A percentile compares a stretch with the other conserved stretches of the same genome.
These are phyloP conservation scores for Oemleria cerasiformis DNA, from an alignment of 306 rosid genomes.

Conservation along the genomic window DNA sequence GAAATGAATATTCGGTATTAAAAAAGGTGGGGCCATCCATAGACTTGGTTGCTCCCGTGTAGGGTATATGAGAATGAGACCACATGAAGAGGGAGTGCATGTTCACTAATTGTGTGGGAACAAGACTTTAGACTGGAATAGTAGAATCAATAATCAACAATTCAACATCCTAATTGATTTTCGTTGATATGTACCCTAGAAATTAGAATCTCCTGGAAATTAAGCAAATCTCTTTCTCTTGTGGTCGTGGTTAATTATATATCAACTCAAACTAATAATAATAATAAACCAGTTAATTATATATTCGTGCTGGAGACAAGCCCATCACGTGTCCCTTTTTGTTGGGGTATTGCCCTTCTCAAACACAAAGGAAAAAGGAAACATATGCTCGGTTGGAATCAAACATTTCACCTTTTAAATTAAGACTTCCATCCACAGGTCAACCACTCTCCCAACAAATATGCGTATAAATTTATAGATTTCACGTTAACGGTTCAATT, in stretches of 20 bases:
- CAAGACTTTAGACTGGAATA: no score
- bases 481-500: no score
- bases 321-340: slow-evolving; percentile 41
- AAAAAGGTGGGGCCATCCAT: no score
- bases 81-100: slow-evolving; percentile 7
- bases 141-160: no score
- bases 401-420: slow-evolving; percentile 25
- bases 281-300: slow-evolving; percentile 14
- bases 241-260: slow-evolving; percentile 16
- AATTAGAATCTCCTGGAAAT: slow-evolving; percentile 3
- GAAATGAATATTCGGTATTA: background rate
- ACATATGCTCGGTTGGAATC: slow-evolving; percentile 52
- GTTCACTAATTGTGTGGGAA: background rate
- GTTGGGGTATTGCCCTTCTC: slow-evolving; percentile 36
- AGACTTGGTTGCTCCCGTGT: background rate
- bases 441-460: no score
- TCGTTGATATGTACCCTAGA: background rate
- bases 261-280: slow-evolving; percentile 13
- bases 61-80: background rate
- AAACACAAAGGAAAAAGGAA: slow-evolving; percentile 26
- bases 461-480: background rate
- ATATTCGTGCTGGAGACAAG: slow-evolving; percentile 34
- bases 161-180: background rate
- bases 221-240: slow-evolving; percentile 17
- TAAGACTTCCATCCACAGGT: background rate